Conservation (phyloP, 2,329 filamentous ascomycete genomes). For the Colletotrichum ledebouriae region DNA sequence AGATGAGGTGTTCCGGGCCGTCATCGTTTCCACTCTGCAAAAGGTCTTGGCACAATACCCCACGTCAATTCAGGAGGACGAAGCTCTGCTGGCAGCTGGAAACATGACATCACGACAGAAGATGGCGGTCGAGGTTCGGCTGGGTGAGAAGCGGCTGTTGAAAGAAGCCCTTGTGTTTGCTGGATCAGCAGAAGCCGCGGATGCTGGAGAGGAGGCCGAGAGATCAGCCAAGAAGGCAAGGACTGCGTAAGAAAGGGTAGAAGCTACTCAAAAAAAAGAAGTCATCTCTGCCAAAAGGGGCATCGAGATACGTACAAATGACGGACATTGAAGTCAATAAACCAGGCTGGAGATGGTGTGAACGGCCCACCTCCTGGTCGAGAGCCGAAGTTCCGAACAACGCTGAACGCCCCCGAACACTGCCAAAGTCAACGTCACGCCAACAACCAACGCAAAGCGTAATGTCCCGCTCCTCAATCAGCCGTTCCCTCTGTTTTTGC, state of each 20-base stretch:
- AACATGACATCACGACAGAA: constrained; percentile 54
- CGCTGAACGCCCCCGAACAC: constrained; percentile 14
- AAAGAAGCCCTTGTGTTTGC: constrained; percentile 59
- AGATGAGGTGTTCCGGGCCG: constrained; percentile 59
- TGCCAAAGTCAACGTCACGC: constrained; percentile 28
- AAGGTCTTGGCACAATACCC: constrained; percentile 57
- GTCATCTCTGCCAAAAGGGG: not conserved
- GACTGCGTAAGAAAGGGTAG: not conserved
- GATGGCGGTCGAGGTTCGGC: constrained; percentile 77
- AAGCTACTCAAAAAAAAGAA: not conserved
- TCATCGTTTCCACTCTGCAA: constrained; percentile 56
- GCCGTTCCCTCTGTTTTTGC: not conserved
- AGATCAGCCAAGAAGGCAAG: constrained; percentile 50
- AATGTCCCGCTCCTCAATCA: not conserved
- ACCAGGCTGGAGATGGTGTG: not conserved
- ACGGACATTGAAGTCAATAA: not conserved
- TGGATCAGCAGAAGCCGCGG: constrained; percentile 41
- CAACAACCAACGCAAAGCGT: not conserved
- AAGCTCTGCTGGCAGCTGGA: constrained; percentile 51
- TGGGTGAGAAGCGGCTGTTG: constrained; percentile 80
- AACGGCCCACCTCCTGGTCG: not conserved
- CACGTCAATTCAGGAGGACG: constrained; percentile 58
- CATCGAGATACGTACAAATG: not conserved
- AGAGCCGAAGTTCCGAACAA: not conserved
- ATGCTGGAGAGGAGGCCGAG: constrained; percentile 47